These are phyloP conservation scores for Talaromyces funiculosus DNA, from an alignment of 2,329 filamentous ascomycete species.

Conservation along the genomic window DNA sequence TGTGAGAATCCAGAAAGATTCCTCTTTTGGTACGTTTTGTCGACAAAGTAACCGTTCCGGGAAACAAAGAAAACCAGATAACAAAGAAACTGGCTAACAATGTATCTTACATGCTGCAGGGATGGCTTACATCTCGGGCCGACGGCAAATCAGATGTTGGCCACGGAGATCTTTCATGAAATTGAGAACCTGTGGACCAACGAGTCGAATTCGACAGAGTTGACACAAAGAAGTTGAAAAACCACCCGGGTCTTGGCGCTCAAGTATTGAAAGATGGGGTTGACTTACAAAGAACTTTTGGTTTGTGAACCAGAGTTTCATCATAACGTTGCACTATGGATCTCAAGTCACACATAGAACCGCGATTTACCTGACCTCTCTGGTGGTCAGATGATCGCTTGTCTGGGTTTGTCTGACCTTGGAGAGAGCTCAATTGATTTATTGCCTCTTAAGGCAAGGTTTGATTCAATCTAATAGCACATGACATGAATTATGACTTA, in stretches of 20 bases:
- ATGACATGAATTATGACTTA: background rate
- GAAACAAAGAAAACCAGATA: slow-evolving; percentile 10
- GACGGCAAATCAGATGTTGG: slow-evolving; percentile 34
- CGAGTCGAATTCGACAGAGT: slow-evolving; percentile 9
- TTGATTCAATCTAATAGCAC: background rate
- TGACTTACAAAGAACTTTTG: background rate
- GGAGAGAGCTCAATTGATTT: background rate
- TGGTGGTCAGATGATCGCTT: background rate
- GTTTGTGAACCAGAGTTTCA: background rate
- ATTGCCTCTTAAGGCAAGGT: background rate
- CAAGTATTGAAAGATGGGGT: background rate
- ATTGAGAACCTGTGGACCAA: slow-evolving; percentile 28
- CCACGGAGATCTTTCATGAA: slow-evolving; percentile 32
- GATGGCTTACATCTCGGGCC: slow-evolving; percentile 38
- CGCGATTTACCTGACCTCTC: background rate
- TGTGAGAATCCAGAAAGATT: slow-evolving; percentile 35
- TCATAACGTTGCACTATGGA: background rate
- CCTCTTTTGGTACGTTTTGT: slow-evolving; percentile 35
- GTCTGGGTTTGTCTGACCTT: background rate
- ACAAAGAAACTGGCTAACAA: slow-evolving; percentile 9
- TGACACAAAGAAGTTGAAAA: background rate
- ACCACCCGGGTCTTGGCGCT: background rate
- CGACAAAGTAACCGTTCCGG: slow-evolving; percentile 4
- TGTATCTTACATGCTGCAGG: slow-evolving; percentile 23
- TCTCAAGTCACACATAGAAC: background rate